Evolutionary conservation across 192 early-diverging fungal species (phyloP).

Genomic region (Polychytrium aggregatum): DNA sequence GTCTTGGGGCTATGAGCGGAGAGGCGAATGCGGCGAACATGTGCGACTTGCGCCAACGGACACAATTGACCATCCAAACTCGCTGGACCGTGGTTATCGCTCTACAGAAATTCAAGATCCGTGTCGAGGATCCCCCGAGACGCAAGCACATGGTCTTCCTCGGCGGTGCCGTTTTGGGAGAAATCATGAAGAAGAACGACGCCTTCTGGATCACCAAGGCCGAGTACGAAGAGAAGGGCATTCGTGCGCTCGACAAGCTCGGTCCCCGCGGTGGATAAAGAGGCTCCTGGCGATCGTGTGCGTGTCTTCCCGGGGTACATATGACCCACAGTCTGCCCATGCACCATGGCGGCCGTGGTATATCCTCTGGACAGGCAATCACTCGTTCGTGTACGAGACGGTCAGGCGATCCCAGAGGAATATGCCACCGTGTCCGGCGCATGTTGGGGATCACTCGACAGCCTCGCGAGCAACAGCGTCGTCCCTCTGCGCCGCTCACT

Average conservation of each 20-base stretch:
- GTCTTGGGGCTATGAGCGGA: neutral
- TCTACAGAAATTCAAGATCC: conserved; percentile 87
- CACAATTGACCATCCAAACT: neutral
- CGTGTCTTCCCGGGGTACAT: neutral
- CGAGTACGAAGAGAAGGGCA: conserved; percentile 89
- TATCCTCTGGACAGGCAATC: neutral
- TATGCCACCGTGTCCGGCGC: too few relatives aligned
- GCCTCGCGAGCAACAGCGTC: too few relatives aligned
- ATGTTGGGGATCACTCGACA: too few relatives aligned
- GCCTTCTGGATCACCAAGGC: conserved; percentile 85
- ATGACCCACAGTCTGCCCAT: neutral
- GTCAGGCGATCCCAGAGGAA: too few relatives aligned
- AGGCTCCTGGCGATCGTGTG: neutral
- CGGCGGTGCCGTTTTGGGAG: conserved; percentile 91
- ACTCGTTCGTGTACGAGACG: too few relatives aligned
- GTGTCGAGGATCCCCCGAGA: conserved; percentile 94
- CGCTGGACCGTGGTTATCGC: neutral
- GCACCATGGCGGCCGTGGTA: neutral
- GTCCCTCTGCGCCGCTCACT: too few relatives aligned
- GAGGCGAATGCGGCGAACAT: too few relatives aligned
- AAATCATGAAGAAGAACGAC: conserved; percentile 87
- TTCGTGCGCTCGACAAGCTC: conserved; percentile 51
- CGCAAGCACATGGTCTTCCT: conserved; percentile 98
- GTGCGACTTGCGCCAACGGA: neutral
- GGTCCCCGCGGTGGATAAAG: conserved; percentile 11